Base-by-base conservation (phyloP, 202 grass and related monocot species). In the Carex sylvatica region DNA sequence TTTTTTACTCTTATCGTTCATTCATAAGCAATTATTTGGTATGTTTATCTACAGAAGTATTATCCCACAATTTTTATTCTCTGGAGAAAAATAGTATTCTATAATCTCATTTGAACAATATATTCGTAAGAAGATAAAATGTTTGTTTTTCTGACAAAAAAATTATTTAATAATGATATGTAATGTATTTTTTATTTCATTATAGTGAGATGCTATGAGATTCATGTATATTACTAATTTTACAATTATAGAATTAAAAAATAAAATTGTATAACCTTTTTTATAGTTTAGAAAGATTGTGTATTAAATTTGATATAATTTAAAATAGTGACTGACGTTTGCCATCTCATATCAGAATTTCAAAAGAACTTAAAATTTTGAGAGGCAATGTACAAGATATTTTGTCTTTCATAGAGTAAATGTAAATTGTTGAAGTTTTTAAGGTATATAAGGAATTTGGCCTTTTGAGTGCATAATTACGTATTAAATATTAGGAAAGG, bases 401-500 rank as follows among this genome's bases (percentile, higher is more conserved):
- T 35, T 38, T 28, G 28, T 69, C 26, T 33, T 33, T 33, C 14
- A 65, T 35, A 33, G 22, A 14, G 2, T 7, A 10, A 46, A 44
- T 23, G 2, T 51, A 74, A 74, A 30, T 53, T 74, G 20, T 52
- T 19, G 9, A 75, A 30, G 13, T 55, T 54, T 6, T 4, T 0
- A 75, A 9, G 71, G 23, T 75, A 52, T 31, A 54, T 3, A 53
- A 16, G 24, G 31, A 75, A 75, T n/a, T 53, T 71, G 6, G 14
- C 71, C 6, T 75, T 55, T 4, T 74, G 6, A 18, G 47, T 28
- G 23, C 16, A 53, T 74, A 28, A 55, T 76, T 58, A n/a, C 28
- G 28, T 77, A 58, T 58, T 77, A 58, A 58, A 77, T 58, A 77
- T 77, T 59, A 53, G 6, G 14, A 81, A 38, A n/a, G 44, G 49